Conservation (phyloP, 768 basidiomycete species). For the Chlorophyllum brunneum region DNA sequence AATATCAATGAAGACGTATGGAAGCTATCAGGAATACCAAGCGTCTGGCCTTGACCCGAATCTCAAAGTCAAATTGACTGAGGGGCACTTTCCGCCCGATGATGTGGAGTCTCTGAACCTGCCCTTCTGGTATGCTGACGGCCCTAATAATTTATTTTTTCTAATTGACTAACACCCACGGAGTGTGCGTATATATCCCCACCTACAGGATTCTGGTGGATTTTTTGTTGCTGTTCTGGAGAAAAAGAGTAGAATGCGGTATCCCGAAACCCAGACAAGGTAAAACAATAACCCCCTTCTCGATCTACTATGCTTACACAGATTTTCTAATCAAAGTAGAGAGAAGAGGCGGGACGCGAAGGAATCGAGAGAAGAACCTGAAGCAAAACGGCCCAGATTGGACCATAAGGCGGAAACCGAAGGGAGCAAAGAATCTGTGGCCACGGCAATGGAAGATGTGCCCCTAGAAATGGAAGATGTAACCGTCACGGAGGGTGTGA, state of each 20-base stretch:
- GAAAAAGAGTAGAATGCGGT: constrained; percentile 28
- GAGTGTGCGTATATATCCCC: constrained; percentile 90
- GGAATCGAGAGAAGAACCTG: constrained; percentile 34
- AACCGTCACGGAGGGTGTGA: neutral
- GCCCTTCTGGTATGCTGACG: constrained; percentile 59
- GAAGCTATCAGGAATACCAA: constrained; percentile 59
- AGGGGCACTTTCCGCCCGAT: constrained; percentile 78
- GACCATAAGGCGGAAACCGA: constrained; percentile 13
- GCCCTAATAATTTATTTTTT: neutral
- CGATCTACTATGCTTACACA: neutral
- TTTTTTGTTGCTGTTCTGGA: constrained; percentile 95
- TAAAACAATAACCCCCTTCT: neutral
- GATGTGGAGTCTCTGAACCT: constrained; percentile 60
- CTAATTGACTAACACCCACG: neutral
- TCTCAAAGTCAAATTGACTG: constrained; percentile 58
- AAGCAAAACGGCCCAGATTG: constrained; percentile 46
- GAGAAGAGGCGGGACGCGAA: constrained; percentile 54
- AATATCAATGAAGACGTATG: constrained; percentile 44
- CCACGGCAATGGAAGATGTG: neutral
- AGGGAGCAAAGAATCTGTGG: neutral
- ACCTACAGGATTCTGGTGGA: constrained; percentile 94
- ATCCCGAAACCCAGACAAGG: neutral
- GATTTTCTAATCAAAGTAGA: constrained; percentile 16
- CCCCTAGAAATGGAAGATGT: neutral
- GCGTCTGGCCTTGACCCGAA: constrained; percentile 43